Evolutionary conservation across 2,329 filamentous ascomycete genomes (phyloP).

Genomic region (Paecilomyces dactylethromorphus): DNA sequence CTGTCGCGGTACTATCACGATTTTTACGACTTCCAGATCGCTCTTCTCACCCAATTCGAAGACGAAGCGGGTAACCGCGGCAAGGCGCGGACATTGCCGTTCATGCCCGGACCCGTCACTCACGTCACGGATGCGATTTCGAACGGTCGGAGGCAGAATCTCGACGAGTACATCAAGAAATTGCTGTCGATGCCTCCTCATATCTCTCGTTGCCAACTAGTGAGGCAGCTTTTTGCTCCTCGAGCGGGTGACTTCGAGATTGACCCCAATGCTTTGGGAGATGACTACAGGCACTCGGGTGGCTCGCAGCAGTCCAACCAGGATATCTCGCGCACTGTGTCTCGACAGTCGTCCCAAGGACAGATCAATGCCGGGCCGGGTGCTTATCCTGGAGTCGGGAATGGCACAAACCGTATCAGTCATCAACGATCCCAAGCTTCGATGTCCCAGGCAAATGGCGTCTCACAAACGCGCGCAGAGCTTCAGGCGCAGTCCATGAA

Average conservation of each 20-base stretch:
- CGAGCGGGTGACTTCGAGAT: conserved; percentile 91
- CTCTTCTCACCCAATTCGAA: conserved; percentile 83
- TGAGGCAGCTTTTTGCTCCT: conserved; percentile 85
- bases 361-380: conserved; percentile 54
- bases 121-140: conserved; percentile 98
- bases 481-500: conserved; percentile 35
- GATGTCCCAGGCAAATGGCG: conserved; percentile 25
- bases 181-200: conserved; percentile 75
- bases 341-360: conserved; percentile 59
- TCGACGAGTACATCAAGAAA: conserved; percentile 94
- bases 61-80: conserved; percentile 85
- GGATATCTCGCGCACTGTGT: conserved; percentile 54
- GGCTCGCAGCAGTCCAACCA: conserved; percentile 60
- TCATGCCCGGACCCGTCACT: conserved; percentile 96
- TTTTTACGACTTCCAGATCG: conserved; percentile 98
- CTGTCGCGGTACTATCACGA: conserved; percentile 93
- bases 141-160: conserved; percentile 81
- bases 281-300: conserved; percentile 69
- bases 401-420: conserved; percentile 22
- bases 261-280: conserved; percentile 58
- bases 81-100: conserved; percentile 75
- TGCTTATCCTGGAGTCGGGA: conserved; percentile 46
- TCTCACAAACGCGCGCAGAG: conserved; percentile 28
- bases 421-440: conserved; percentile 35
- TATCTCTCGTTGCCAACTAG: conserved; percentile 76